These are phyloP conservation scores for Aureobasidium zeae DNA, from an alignment of 2,329 filamentous ascomycete species.

Conservation along the genomic window DNA sequence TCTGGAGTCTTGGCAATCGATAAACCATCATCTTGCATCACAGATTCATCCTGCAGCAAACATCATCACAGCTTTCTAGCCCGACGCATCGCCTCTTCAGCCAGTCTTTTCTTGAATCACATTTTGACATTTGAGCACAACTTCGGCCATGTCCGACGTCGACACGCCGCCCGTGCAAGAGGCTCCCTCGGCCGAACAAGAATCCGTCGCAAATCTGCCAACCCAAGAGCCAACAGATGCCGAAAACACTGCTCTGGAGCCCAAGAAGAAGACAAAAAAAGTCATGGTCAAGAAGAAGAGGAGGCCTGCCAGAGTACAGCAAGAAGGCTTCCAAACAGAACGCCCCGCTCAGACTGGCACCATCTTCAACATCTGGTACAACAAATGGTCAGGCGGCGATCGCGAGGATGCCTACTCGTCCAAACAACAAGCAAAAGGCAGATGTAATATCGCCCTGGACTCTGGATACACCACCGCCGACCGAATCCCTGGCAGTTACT, in stretches of 20 bases:
- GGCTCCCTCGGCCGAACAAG: not conserved
- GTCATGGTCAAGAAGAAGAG: conserved; percentile 89
- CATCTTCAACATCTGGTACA: conserved; percentile 98
- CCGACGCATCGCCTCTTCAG: too few species aligned
- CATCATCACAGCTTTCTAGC: not conserved
- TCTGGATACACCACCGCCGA: conserved; percentile 43
- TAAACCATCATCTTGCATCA: not conserved
- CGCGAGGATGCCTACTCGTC: conserved; percentile 83
- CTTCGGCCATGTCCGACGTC: conserved; percentile 20
- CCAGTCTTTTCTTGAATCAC: too few species aligned
- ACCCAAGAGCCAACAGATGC: conserved; percentile 17
- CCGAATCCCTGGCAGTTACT: conserved; percentile 57
- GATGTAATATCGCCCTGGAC: conserved; percentile 74
- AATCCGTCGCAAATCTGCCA: conserved; percentile 6
- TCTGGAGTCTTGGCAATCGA: not conserved
- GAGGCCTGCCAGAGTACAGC: conserved; percentile 79
- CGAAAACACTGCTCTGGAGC: conserved; percentile 20
- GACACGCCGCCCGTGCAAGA: conserved; percentile 15
- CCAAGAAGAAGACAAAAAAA: conserved; percentile 60
- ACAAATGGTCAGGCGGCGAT: conserved; percentile 95
- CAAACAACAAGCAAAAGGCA: conserved; percentile 69
- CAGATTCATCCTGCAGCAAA: not conserved
- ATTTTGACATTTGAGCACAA: too few species aligned
- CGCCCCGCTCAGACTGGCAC: conserved; percentile 87
- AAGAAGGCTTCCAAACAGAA: conserved; percentile 78